phyloP scores from a whole-genome alignment of 306 rosid genomes.

The Cucumis hystrix region DNA sequence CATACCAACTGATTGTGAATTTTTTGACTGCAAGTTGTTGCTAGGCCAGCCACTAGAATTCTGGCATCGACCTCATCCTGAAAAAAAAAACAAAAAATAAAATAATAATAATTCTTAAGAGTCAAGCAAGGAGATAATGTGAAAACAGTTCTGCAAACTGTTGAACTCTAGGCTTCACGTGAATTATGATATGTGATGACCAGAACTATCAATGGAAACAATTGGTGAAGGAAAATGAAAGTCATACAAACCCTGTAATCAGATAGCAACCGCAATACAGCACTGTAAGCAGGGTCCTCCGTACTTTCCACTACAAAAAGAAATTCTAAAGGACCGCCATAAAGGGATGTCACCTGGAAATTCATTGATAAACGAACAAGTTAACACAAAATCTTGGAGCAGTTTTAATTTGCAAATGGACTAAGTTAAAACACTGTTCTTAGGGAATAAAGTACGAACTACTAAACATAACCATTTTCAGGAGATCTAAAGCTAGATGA shows the following conservation, averaged over 20 bases:
- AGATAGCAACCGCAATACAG: conserved; percentile 41
- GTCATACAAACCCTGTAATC: conserved; percentile 48
- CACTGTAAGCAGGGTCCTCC: conserved; percentile 77
- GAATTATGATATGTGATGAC: neutral
- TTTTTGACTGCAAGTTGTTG: conserved; percentile 96
- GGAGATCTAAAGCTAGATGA: neutral
- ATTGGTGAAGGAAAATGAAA: neutral
- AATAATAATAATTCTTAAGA: neutral
- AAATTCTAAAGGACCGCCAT: conserved; percentile 91
- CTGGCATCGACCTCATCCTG: conserved; percentile 78
- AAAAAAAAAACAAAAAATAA: neutral
- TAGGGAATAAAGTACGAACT: neutral
- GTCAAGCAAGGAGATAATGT: neutral
- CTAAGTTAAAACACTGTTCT: neutral
- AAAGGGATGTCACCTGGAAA: conserved; percentile 84
- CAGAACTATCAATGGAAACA: neutral
- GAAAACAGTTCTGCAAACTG: neutral
- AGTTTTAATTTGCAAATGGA: neutral
- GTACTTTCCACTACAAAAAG: conserved; percentile 76
- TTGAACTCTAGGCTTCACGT: neutral
- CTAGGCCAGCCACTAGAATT: conserved; percentile 71
- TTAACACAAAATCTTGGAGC: conserved; percentile 5
- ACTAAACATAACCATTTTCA: neutral
- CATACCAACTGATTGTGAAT: conserved; percentile 93
- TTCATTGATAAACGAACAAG: conserved; percentile 8